Conservation (phyloP, 208 protist species). For the Hexamita inflata region DNA sequence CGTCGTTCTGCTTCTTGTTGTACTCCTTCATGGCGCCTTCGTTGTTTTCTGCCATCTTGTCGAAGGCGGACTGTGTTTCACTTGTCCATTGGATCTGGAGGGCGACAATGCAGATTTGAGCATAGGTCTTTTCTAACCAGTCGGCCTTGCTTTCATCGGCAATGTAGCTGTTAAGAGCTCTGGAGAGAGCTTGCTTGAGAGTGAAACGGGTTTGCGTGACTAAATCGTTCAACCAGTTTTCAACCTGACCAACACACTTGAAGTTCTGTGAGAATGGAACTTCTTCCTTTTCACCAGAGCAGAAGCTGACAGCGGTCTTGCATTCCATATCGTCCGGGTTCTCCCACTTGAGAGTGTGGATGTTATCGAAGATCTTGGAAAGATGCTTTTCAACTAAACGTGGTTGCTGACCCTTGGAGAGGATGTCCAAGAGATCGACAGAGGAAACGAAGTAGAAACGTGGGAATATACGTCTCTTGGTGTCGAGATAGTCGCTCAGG, state of each 20-base stretch:
- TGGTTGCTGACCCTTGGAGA: slow-evolving; percentile 76
- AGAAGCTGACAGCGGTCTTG: slow-evolving; percentile 59
- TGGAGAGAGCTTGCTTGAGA: slow-evolving; percentile 61
- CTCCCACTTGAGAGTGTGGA: slow-evolving; percentile 40
- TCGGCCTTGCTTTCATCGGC: slow-evolving; percentile 58
- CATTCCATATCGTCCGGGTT: neutral
- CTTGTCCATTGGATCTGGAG: slow-evolving; percentile 85
- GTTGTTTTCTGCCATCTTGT: slow-evolving; percentile 85
- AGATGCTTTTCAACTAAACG: slow-evolving; percentile 74
- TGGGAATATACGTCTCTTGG: slow-evolving; percentile 83
- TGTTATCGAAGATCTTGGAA: slow-evolving; percentile 69
- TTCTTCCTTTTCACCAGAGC: slow-evolving; percentile 67
- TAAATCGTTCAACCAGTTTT: slow-evolving; percentile 78
- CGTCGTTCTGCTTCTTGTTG: slow-evolving; percentile 72
- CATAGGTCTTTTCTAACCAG: slow-evolving; percentile 74
- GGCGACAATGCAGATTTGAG: slow-evolving; percentile 76
- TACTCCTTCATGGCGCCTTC: slow-evolving; percentile 89
- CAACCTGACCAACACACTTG: slow-evolving; percentile 70
- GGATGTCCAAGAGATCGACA: slow-evolving; percentile 81
- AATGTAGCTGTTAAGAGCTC: slow-evolving; percentile 67
- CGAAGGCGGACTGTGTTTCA: slow-evolving; percentile 85
- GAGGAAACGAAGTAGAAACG: slow-evolving; percentile 95
- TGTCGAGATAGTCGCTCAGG: slow-evolving; percentile 83
- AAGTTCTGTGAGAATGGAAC: slow-evolving; percentile 69
- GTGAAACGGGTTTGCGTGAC: slow-evolving; percentile 63